Evolutionary conservation across 768 basidiomycete species (phyloP), one percentile per base, ranked within the genome.

Genomic region (Rhizopogon roseolus): DNA sequence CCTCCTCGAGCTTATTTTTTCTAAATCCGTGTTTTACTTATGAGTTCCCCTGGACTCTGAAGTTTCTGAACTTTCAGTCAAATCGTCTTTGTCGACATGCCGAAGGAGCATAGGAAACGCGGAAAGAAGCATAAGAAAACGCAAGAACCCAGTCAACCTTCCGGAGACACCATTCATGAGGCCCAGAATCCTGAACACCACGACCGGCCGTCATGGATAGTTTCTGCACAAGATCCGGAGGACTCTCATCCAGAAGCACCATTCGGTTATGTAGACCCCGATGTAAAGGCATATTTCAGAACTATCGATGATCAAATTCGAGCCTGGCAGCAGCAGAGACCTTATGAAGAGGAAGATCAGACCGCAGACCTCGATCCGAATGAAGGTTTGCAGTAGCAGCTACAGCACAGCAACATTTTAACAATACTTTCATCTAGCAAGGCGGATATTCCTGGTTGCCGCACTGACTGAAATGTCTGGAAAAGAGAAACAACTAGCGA

Each of bases 241-340:
- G 76, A 78, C 49, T 52, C 70, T 50, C 76, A 84, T 62, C 64
- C 65, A 14, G 90, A 91, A 55, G 88, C 89, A 41, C 93, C 94
- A 2, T 97, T 94, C 66, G 95, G 93, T 54, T 88, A 85, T 56
- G 84, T 96, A 7, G 93, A 96, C 59, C 80, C 81, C 17, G 94
- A 96, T 64, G 76, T 96, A 29, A 96, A 96, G 67, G 90, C 93
- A 1, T 98, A 98, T 71, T 96, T 97, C 62, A 74, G 88, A 42
- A 91, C 85, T 1, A 92, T 96, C 10, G 92, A 97, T 57, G 75
- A 85, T 32, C 91, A 94, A 65, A 85, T 97, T 39, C 84, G 84
- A 45, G 84, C 88, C 59, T 98, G 94, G 91, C 90, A 92, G 63
- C 82, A 84, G 50, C 73, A 68, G 13, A 36, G 9, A 48, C 46